These are phyloP conservation scores for Lecanicillium sp. DNA, from an alignment of 2,329 filamentous ascomycete genomes.

Conservation along the genomic window DNA sequence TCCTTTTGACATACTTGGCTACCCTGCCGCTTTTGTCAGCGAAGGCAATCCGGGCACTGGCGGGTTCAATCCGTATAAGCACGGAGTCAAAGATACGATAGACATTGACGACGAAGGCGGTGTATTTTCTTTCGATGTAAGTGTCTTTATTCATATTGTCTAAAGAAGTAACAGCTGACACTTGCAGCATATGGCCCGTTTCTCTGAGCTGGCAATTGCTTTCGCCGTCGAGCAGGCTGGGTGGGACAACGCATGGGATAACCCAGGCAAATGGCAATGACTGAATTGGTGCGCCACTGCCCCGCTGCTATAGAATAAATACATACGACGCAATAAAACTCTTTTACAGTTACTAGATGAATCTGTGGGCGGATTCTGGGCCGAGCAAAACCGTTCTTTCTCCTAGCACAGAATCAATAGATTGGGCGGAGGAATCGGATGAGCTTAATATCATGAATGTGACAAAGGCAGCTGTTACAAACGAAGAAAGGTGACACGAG, in stretches of 20 bases:
- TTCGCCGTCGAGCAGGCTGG: constrained; percentile 34
- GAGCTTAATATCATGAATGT: no score
- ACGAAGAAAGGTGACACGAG: no score
- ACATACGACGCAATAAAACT: no score
- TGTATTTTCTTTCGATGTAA: constrained; percentile 33
- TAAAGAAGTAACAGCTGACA: constrained; percentile 15
- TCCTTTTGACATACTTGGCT: constrained; percentile 33
- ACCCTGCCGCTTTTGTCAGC: constrained; percentile 32
- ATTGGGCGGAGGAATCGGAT: no score
- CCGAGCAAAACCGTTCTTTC: no score
- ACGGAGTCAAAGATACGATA: constrained; percentile 31
- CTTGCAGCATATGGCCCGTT: constrained; percentile 32
- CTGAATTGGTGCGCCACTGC: no score
- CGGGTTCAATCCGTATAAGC: constrained; percentile 33
- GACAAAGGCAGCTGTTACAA: no score
- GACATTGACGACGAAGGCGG: constrained; percentile 32
- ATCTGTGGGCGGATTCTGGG: no score
- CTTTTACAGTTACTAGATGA: no score
- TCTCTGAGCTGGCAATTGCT: constrained; percentile 33
- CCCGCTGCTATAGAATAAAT: no score
- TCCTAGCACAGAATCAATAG: no score
- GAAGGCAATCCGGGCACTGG: constrained; percentile 32
- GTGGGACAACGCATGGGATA: constrained; percentile 35
- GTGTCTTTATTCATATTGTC: constrained; percentile 12
- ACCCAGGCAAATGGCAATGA: no score